These are phyloP conservation scores for Hirsutella rhossiliensis DNA, from an alignment of 2,329 filamentous ascomycete species.

Conservation along the genomic window DNA sequence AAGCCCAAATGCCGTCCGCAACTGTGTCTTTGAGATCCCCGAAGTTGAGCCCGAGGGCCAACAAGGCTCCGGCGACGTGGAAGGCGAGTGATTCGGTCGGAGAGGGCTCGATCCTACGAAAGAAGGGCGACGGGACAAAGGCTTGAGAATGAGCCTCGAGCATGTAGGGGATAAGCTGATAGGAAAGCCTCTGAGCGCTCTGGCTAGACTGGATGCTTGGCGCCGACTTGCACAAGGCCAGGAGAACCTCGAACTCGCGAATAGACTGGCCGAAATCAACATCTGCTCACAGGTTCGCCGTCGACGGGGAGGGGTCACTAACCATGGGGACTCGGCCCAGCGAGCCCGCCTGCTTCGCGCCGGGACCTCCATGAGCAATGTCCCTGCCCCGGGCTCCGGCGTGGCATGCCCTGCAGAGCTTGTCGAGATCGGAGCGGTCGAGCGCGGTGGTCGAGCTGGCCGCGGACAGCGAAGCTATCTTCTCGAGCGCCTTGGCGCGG, in stretches of 20 bases:
- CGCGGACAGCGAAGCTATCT: slow-evolving; percentile 52
- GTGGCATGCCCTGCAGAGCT: slow-evolving; percentile 46
- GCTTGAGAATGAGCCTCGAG: slow-evolving; percentile 71
- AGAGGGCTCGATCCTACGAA: slow-evolving; percentile 72
- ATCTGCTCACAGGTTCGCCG: slow-evolving; percentile 1
- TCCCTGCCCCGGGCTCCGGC: slow-evolving; percentile 30
- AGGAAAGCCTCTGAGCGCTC: slow-evolving; percentile 66
- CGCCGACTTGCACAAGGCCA: slow-evolving; percentile 85
- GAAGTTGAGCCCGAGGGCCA: slow-evolving; percentile 69
- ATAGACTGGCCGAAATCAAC: slow-evolving; percentile 45
- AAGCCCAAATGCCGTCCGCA: slow-evolving; percentile 54
- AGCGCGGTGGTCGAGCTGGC: slow-evolving; percentile 39
- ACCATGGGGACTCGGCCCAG: slow-evolving; percentile 51
- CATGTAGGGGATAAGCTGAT: slow-evolving; percentile 72
- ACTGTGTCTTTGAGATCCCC: slow-evolving; percentile 54
- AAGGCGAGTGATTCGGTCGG: slow-evolving; percentile 78
- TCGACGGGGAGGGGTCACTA: slow-evolving; percentile 9
- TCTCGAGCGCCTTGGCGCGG: slow-evolving; percentile 50
- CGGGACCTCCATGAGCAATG: slow-evolving; percentile 34
- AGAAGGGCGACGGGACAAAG: slow-evolving; percentile 69
- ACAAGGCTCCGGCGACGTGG: slow-evolving; percentile 65
- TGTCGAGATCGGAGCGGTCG: slow-evolving; percentile 51
- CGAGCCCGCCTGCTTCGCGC: slow-evolving; percentile 23
- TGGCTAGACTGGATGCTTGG: slow-evolving; percentile 58
- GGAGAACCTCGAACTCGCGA: slow-evolving; percentile 81